Base-by-base conservation (phyloP, 371 early-diverging fungal genomes). In the Nematocida homosporus region DNA sequence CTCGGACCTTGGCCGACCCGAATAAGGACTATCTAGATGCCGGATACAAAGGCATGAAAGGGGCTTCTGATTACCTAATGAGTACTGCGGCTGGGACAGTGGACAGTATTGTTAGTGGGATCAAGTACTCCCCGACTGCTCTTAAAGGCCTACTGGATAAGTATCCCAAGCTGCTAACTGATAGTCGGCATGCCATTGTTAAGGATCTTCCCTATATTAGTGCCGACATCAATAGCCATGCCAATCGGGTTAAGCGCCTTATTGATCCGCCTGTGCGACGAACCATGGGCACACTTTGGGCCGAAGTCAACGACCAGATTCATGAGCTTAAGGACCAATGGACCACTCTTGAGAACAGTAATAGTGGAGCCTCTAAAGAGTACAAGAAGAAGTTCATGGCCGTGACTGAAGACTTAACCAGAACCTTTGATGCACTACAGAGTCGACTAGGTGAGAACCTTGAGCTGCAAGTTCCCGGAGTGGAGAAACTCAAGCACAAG, bases 61-160 rank as follows among this genome's bases (percentile, higher is more conserved):
- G 51, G 25, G 75, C 75, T 4, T n/a, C 75, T 4, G 54, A 61
- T n/a, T 51, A 72, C 29, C 30, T 72, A 2, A 16, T 72, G 30
- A 10, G 40, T 5, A 63, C 61, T 16, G 0, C 61, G 6, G 38
- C 57, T 3, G 75, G 53, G 5, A 68, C 75, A n/a, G 61, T 61
- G 6, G 51, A 44, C 0, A 38, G 60, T 18, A 57, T 72, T 52
- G 34, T 72, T 18, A 20, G 42, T 25, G 61, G 61, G 13, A 8
- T 72, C n/a, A 48, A 50, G 34, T 4, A 48, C 6, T 50, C 75
- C n/a, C 75, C 75, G 5, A 16, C n/a, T 61, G 57, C 59, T 32
- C 16, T 25, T 5, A 10, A 35, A 3, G 38, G 37, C 13, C 27
- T 72, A 18, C 6, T 51, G 25, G 52, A 1, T 2, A n/a, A 41